Evolutionary conservation across 1,139 yeast genomes (phyloP), one percentile per base, ranked within the genome.

Genomic region (Pichia kudriavzevii): DNA sequence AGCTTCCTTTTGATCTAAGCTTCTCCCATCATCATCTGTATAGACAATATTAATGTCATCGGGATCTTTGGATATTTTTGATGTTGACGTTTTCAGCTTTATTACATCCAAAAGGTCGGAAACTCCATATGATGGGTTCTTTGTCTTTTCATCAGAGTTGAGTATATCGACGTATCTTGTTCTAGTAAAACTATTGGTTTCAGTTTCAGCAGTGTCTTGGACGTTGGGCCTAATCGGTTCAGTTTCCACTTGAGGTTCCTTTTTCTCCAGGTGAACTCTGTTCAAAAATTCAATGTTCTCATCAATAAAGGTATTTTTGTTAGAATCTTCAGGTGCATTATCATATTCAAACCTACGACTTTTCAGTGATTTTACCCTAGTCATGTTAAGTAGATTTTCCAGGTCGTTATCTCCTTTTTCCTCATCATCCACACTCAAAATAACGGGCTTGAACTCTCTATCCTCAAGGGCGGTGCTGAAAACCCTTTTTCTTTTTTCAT

Each of bases 1-100:
- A 0, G 97, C 97, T 43, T 81, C 83, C 54, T 82, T 85, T 2
- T 78, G 67, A 30, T 67, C 63, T 34, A 91, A 58, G 16, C 66
- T 66, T 32, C 75, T 66, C 2, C 97, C 97, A 5, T 63, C 54
- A 27, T 78, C 83, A 55, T 88, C 95, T 31, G 66, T 68, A 55
- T 87, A 84, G 25, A 66, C 68, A 7, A 88, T 53, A 16, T 68
- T 63, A 15, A 88, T 72, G 37, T 74, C 71, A 56, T n/a, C n/a
- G n/a, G n/a, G n/a, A n/a, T 82, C 81, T 9, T 26, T 21, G 34
- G 39, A 12, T 32, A 53, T 48, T 16, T 54, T 56, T 1, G 13
- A 7, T 10, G 17, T 32, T 58, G 59, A 2, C 58, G 11, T 26
- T 20, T 24, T 18, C 18, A 7, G 15, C n/a, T 24, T 14, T 37